A percentile compares a stretch with the other conserved stretches of the same genome.
phyloP scores from a whole-genome alignment of 1,284 basidiomycete genomes.

The Tilletiopsis washingtonensis region DNA sequence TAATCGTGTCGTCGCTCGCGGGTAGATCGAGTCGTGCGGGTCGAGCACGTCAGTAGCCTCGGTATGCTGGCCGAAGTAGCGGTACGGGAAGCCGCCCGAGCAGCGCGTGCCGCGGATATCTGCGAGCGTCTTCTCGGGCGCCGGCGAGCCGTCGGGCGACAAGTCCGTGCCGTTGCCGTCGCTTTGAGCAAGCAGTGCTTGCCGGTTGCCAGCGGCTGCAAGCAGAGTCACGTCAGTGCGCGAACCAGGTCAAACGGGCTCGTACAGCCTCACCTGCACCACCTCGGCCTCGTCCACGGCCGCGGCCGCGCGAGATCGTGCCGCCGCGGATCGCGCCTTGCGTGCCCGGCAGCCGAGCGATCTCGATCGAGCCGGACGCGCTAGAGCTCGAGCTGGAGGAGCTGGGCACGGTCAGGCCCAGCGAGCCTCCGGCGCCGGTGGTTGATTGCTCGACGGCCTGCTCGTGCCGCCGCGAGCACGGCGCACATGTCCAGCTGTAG shows the following conservation, averaged over 20 bases:
- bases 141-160: slow-evolving; percentile 16
- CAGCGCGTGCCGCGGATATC: slow-evolving; percentile 55
- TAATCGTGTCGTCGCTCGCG: slow-evolving; percentile 75
- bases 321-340: slow-evolving; percentile 2
- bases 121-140: slow-evolving; percentile 24
- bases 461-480: slow-evolving; percentile 78
- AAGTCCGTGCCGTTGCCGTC: too few relatives aligned
- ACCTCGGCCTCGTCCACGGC: slow-evolving; percentile 3
- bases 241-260: too few relatives aligned
- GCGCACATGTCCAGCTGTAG: slow-evolving; percentile 94
- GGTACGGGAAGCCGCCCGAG: slow-evolving; percentile 89
- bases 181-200: too few relatives aligned
- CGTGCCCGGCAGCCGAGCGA: not conserved
- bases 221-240: too few relatives aligned
- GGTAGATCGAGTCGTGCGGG: slow-evolving; percentile 88
- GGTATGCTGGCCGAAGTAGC: slow-evolving; percentile 90
- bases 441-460: slow-evolving; percentile 60
- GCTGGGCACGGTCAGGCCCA: too few relatives aligned
- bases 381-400: slow-evolving; percentile 10
- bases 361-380: slow-evolving; percentile 9
- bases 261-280: too few relatives aligned
- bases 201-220: too few relatives aligned
- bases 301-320: slow-evolving; percentile 3
- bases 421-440: slow-evolving; percentile 1
- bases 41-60: slow-evolving; percentile 60